A percentile compares a stretch with the other conserved stretches of the same genome.
phyloP scores from a whole-genome alignment of 345 rosid species.

The Syzygium grande region DNA sequence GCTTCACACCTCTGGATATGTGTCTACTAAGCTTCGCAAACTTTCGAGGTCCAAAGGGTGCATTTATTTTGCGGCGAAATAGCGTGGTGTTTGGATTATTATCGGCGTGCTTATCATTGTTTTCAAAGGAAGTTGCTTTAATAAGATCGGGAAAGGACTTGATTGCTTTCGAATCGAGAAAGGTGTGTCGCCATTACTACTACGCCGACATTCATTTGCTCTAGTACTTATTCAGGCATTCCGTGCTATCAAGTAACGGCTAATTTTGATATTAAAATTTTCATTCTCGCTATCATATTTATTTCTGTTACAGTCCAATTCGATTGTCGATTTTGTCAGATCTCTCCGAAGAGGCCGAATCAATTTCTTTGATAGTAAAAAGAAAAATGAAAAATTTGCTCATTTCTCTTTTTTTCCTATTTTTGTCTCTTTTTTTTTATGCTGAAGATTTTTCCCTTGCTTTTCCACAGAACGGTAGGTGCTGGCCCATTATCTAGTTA shows the following conservation, averaged over 20 bases:
- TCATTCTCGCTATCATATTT: not conserved
- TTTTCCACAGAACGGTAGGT: not conserved
- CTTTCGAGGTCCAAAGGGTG: not conserved
- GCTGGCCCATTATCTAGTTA: not conserved
- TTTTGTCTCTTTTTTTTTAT: not conserved
- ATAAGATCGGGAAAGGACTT: not conserved
- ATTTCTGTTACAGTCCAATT: not conserved
- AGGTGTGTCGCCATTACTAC: not conserved
- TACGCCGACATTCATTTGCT: not conserved
- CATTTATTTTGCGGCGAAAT: not conserved
- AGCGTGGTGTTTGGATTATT: fast-evolving
- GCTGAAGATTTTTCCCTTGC: not conserved
- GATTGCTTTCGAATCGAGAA: not conserved
- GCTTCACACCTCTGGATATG: not conserved
- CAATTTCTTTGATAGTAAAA: not conserved
- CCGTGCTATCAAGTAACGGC: not conserved
- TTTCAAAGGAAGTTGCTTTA: not conserved
- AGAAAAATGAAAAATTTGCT: not conserved
- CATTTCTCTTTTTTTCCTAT: not conserved
- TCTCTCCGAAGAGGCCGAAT: not conserved
- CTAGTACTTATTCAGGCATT: not conserved
- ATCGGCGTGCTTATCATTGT: not conserved
- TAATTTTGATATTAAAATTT: not conserved
- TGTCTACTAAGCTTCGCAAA: not conserved
- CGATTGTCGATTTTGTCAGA: not conserved